Conservation (phyloP, 257 asterid species). For the Nemophila menziesii region DNA sequence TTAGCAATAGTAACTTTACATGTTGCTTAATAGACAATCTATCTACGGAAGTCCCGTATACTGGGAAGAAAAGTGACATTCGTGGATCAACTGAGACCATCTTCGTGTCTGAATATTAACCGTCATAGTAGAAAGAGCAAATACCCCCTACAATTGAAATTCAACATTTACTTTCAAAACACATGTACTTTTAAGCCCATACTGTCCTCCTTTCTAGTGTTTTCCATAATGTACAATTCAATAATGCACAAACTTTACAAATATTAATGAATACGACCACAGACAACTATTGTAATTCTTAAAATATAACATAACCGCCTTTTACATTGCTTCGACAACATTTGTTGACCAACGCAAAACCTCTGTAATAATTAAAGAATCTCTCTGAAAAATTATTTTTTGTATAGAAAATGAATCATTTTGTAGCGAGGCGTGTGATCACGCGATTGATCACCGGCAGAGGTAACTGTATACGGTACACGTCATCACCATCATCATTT, state of each 20-base stretch:
- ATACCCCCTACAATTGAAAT: neutral
- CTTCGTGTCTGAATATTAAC: neutral
- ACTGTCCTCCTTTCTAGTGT: too few species aligned
- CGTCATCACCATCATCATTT: conserved; percentile 12
- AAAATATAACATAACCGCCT: neutral
- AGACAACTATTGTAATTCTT: too few species aligned
- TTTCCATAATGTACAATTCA: neutral
- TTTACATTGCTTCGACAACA: neutral
- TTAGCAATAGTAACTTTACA: too few species aligned
- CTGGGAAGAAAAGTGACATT: conserved; percentile 1
- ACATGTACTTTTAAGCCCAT: neutral
- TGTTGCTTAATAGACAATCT: too few species aligned
- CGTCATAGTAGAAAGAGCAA: neutral
- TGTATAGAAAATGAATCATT: conserved; percentile 37
- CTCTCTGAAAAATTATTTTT: neutral
- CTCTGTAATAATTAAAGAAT: neutral
- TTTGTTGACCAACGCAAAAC: neutral
- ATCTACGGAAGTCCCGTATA: too few species aligned
- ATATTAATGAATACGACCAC: conserved; percentile 2
- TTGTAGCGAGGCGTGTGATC: conserved; percentile 27
- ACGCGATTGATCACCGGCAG: conserved; percentile 38
- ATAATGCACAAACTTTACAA: conserved; percentile 5
- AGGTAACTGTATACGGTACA: conserved; percentile 19
- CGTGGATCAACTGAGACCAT: neutral
- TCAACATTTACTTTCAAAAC: neutral